Evolutionary conservation across 164 flowering plant species (phyloP).

Genomic region (Aristolochia fimbriata): DNA sequence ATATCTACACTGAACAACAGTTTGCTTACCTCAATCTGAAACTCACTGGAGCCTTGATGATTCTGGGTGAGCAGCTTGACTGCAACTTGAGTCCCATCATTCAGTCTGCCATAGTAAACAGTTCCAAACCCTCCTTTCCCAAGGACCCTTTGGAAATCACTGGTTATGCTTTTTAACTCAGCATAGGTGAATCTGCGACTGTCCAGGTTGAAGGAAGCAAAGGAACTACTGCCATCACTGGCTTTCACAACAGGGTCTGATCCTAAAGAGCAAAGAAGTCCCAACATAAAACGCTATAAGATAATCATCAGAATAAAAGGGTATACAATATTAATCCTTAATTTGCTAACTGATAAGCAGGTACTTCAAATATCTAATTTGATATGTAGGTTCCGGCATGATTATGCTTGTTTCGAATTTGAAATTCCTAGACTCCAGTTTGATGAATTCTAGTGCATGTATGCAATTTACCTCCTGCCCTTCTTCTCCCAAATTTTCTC

Average conservation of each 20-base stretch:
- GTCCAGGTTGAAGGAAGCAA: not conserved
- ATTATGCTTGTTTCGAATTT: no score
- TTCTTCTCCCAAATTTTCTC: not conserved
- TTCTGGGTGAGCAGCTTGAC: slow-evolving; percentile 35
- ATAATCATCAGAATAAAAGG: no score
- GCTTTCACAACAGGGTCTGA: not conserved
- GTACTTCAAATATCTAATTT: no score
- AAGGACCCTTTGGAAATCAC: slow-evolving; percentile 23
- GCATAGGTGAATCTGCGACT: slow-evolving; percentile 19
- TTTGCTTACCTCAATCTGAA: slow-evolving; percentile 30
- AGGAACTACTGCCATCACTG: not conserved
- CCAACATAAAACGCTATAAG: no score
- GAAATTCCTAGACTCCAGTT: no score
- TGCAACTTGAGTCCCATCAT: slow-evolving; percentile 29
- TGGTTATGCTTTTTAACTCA: slow-evolving; percentile 28
- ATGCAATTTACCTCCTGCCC: not conserved
- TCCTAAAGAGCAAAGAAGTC: not conserved
- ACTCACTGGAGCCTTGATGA: slow-evolving; percentile 17
- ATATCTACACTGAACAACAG: no score
- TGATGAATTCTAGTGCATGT: no score
- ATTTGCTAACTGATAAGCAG: no score
- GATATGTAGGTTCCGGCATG: no score
- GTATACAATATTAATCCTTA: no score
- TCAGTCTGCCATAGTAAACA: slow-evolving; percentile 32
- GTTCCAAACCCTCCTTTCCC: slow-evolving; percentile 49